Base-by-base conservation (phyloP, 1,284 basidiomycete genomes). In the Coniferiporia weirii region DNA sequence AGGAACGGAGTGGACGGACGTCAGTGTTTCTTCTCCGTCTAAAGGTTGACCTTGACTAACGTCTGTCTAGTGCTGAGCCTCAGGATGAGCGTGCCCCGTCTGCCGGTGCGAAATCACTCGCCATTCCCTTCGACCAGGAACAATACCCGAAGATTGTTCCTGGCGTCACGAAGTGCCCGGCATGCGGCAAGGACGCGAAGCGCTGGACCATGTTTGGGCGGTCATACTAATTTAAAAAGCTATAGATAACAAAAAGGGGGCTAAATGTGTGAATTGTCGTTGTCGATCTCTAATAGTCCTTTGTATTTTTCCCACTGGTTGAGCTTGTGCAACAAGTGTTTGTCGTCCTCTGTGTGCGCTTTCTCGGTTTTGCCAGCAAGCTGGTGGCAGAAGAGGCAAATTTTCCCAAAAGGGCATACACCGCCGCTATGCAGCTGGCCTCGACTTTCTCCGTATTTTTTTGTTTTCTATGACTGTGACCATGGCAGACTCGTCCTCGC, bases 91-190 rank as follows among this genome's bases (percentile, higher is more conserved):
- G 93, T 38, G 95, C 95, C 19, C 97, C 96, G 0, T 96, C 93
- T n/a, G 95, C 96, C 36, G 96, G 96, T 55, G 97, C 97, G 63
- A 99, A 99, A 75, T 95, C 93, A 5, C 85, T 99, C 10, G 93
- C 91, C 68, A 98, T 99, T 77, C 96, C 97, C 15, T 96, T 96
- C 71, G 93, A 98, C 70, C 96, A 99, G 75, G 80, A 78, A 4
- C 81, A 81, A 52, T 97, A 87, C 82, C 79, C 85, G 13, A 75
- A 82, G 44, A 91, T 95, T 66, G 86, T 88, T 69, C 77, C 75
- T 44, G 86, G 91, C 57, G 83, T 90, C 74, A 91, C 89, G 12
- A 93, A 91, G 71, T 97, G 94, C 73, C 80, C 90, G 61, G 89
- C 81, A 22, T 97, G 95, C 72, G 89, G 85, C 49, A 79, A 82